Evolutionary conservation across 345 rosid genomes (phyloP).

Genomic region (Citropsis articulata): DNA sequence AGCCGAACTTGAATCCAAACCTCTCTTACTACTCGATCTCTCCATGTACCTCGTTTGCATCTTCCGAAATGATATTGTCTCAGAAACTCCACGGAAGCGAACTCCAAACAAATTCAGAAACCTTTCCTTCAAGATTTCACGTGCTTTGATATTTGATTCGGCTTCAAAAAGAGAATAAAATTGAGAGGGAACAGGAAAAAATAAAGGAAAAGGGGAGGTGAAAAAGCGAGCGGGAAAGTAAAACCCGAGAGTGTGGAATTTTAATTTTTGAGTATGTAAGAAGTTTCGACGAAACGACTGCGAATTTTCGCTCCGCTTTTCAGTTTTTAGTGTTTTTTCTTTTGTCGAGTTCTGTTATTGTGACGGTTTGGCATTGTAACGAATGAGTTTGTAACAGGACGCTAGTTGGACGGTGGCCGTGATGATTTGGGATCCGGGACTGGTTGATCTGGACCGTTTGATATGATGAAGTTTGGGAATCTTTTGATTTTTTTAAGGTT

Average conservation of each 20-base stretch:
- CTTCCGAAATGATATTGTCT: slow-evolving; percentile 14
- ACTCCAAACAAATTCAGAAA: background rate
- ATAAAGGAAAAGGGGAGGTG: background rate
- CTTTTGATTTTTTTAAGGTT: background rate
- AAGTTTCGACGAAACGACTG: slow-evolving; percentile 35
- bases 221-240: slow-evolving; percentile 18
- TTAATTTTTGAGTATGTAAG: slow-evolving; percentile 15
- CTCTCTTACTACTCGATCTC: slow-evolving; percentile 78
- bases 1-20: slow-evolving; percentile 50
- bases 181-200: background rate
- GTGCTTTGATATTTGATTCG: background rate
- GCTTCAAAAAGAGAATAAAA: background rate
- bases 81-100: background rate
- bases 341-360: slow-evolving; percentile 7
- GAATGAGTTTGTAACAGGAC: background rate
- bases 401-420: background rate
- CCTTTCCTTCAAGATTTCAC: background rate
- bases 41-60: slow-evolving; percentile 85
- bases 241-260: background rate
- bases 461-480: background rate
- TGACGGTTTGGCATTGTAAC: background rate
- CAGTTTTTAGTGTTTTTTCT: background rate
- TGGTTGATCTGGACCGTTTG: slow-evolving; percentile 13
- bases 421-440: background rate
- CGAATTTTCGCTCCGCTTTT: slow-evolving; percentile 29